Base-by-base conservation (phyloP, 768 basidiomycete genomes). In the Leccinum disarticulatum region DNA sequence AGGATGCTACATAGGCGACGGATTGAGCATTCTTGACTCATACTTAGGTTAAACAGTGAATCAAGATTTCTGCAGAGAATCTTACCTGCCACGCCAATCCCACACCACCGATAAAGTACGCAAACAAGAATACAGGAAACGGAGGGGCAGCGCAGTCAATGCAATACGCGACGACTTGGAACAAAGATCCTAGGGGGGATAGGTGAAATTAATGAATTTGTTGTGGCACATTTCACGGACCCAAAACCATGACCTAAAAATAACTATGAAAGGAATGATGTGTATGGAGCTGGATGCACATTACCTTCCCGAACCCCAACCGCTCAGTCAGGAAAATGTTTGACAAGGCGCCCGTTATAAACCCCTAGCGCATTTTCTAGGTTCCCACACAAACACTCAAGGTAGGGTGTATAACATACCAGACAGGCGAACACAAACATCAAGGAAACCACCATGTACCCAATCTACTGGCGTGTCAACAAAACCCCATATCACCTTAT, bases 11-110 rank as follows among this genome's bases (percentile, higher is more conserved):
- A 60, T 81, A 90, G 8, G 84, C 87, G 66, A 88, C 88, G 1
- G 87, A 81, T 73, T 88, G 88, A 0, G 89, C 87, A 60, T 90
- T 85, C 85, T 90, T 64, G 38, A 61, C 15, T n/a, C 55, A 22
- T 50, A 19, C 33, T 33, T n/a, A 28, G 15, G 13, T 22, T n/a
- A 17, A 22, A 13, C 9, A 22, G 5, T 28, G 9, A 28, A 27
- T 1, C 52, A 1, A 1, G 6, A 35, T 28, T 33, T 33, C 36
- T 15, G 13, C 22, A n/a, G 59, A 41, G 51, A 41, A 22, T 50
- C 60, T 19, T 48, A 80, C 81, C 70, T 77, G 80, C 8, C 83
- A 61, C 1, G 83, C 73, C 41, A 79, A 58, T 3, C 85, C 85
- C 28, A 84, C 74, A 8, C 86, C 86, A 19, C 76, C 78, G 36